A percentile compares a stretch with the other conserved stretches of the same genome.
These are phyloP conservation scores for Colletotrichum eremochloae DNA, from an alignment of 2,329 filamentous ascomycete species.

Conservation along the genomic window DNA sequence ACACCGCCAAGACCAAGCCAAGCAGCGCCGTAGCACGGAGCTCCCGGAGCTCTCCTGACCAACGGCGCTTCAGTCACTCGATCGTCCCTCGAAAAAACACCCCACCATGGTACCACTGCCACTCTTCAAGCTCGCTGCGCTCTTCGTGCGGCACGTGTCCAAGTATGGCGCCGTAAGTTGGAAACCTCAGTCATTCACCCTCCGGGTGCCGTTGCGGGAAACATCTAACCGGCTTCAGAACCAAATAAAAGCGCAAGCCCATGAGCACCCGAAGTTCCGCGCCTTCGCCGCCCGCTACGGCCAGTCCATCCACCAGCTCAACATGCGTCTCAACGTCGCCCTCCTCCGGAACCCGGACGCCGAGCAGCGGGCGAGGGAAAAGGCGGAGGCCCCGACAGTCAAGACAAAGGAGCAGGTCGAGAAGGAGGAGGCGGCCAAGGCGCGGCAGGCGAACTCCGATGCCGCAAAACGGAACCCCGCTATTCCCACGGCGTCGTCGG, in stretches of 20 bases:
- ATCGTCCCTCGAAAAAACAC: constrained; percentile 19
- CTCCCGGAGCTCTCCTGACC: constrained; percentile 36
- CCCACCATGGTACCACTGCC: constrained; percentile 73
- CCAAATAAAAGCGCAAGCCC: constrained; percentile 74
- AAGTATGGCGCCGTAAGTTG: constrained; percentile 76
- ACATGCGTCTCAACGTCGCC: constrained; percentile 74
- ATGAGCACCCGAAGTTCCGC: constrained; percentile 74
- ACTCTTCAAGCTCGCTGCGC: constrained; percentile 75
- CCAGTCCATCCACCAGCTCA: constrained; percentile 75
- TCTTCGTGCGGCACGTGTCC: constrained; percentile 75
- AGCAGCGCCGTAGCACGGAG: constrained; percentile 33
- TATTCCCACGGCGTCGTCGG: not conserved
- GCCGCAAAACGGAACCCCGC: constrained; percentile 12
- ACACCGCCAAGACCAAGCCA: constrained; percentile 31
- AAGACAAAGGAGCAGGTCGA: constrained; percentile 73
- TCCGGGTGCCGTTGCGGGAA: not conserved
- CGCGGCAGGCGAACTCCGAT: constrained; percentile 50
- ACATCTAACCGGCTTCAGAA: constrained; percentile 59
- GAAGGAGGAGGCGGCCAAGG: constrained; percentile 64
- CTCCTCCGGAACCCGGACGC: constrained; percentile 69
- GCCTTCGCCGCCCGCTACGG: constrained; percentile 72
- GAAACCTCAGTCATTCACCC: not conserved
- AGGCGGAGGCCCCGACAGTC: constrained; percentile 73
- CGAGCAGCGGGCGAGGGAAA: constrained; percentile 71
- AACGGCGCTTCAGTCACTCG: constrained; percentile 14